These are phyloP conservation scores for Emericellopsis terricola DNA, from an alignment of 495 filamentous ascomycete species.

Conservation along the genomic window DNA sequence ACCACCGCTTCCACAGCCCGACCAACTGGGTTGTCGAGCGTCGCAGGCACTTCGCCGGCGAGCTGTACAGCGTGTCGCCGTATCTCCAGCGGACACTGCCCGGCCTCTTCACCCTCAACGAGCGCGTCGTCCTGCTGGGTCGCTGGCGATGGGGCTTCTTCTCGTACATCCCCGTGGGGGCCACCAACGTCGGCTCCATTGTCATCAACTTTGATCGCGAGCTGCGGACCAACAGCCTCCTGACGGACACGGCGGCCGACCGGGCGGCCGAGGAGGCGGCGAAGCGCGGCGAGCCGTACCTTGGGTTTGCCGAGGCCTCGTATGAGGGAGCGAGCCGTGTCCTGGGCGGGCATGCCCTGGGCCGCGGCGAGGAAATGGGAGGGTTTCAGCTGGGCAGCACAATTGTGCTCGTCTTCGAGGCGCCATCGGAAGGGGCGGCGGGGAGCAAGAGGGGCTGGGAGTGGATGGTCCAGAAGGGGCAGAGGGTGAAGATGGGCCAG, in stretches of 20 bases:
- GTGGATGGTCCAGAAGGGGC: slow-evolving; percentile 71
- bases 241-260: slow-evolving; percentile 78
- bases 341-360: slow-evolving; percentile 65
- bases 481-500: slow-evolving; percentile 76
- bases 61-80: slow-evolving; percentile 85
- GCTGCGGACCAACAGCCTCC: slow-evolving; percentile 77
- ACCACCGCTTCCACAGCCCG: slow-evolving; percentile 95
- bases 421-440: slow-evolving; percentile 55
- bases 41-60: slow-evolving; percentile 88
- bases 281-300: slow-evolving; percentile 57
- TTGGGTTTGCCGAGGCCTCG: slow-evolving; percentile 77
- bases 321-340: slow-evolving; percentile 63
- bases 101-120: slow-evolving; percentile 89
- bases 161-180: slow-evolving; percentile 84
- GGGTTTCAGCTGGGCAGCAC: slow-evolving; percentile 94
- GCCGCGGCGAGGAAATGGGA: slow-evolving; percentile 89
- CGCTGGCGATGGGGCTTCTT: slow-evolving; percentile 97
- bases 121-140: slow-evolving; percentile 83
- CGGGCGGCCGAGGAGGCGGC: slow-evolving; percentile 61
- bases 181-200: slow-evolving; percentile 97
- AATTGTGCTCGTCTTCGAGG: slow-evolving; percentile 93
- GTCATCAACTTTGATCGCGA: slow-evolving; percentile 95
- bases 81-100: slow-evolving; percentile 85
- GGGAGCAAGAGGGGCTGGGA: slow-evolving; percentile 55
- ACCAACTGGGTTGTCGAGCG: slow-evolving; percentile 84